Base-by-base conservation (phyloP, 305 asterid species). In the Ajuga reptans region DNA sequence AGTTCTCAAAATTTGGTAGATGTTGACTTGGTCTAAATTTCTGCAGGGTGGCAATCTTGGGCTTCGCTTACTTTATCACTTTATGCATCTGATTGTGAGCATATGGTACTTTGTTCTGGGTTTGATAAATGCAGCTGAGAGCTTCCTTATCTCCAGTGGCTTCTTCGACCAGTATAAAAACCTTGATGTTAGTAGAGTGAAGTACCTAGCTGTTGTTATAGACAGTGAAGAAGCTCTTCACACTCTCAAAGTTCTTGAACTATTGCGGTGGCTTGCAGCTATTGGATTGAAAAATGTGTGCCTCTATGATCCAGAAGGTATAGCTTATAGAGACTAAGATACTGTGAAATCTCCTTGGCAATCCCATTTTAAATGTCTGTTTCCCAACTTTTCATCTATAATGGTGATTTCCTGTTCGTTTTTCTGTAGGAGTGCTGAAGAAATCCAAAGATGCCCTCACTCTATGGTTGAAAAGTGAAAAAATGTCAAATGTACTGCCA, bases 301-400 rank as follows among this genome's bases (percentile, higher is more conserved):
- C 85, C 86, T 94, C 39, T 94, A 91, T 78, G 99, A 94, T 68
- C 16, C 81, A 65, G 93, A 88, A 82, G 98, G 99, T 94, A 84
- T 57, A 21, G 27, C 27, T 21, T 21, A 2, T 21, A 64, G 43
- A 53, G 43, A 16, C 69, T 53, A 12, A 54, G 42, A 66, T 9
- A 43, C 72, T 47, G 14, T 53, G 15, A 18, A 55, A 64, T 57
- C 39, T 55, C 51, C 53, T 42, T 24, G 39, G 50, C 65, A 33
- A 61, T 66, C 58, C 64, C 34, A 49, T 66, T 34, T 54, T 37
- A 27, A 24, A 33, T 51, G 9, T 50, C 17, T 46, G 14, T 64
- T 73, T 72, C 56, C 60, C 46, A 62, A 54, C 43, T 58, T 51
- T 57, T 16, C n/a, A 15, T 3, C 4, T 14, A 31, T 55, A 60